Evolutionary conservation across 768 basidiomycete species (phyloP).

Genomic region (Lactarius trivialis): DNA sequence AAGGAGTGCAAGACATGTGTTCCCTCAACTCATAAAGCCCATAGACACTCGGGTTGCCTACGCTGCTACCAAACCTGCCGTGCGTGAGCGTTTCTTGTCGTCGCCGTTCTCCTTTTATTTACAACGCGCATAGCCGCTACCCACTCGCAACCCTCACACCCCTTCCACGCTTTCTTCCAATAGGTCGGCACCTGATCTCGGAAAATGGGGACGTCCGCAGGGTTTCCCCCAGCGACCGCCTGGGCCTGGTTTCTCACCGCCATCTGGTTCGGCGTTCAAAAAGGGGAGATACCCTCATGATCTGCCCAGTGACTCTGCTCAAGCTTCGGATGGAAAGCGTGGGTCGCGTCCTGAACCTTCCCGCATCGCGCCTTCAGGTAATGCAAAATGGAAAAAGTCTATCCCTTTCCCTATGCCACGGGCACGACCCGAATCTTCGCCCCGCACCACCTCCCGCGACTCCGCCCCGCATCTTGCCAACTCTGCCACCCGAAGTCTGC

Average conservation of each 20-base stretch:
- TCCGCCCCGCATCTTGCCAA: background rate
- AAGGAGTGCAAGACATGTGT: slow-evolving; percentile 7
- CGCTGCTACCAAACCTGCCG: slow-evolving; percentile 18
- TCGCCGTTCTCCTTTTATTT: background rate
- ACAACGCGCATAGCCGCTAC: slow-evolving; percentile 1
- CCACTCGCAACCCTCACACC: slow-evolving; percentile 3
- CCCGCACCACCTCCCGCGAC: slow-evolving; percentile 3
- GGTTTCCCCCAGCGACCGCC: background rate
- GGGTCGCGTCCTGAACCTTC: background rate
- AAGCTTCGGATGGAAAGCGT: background rate
- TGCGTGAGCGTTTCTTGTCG: slow-evolving; percentile 3
- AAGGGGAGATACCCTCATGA: background rate
- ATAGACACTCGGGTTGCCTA: slow-evolving; percentile 2
- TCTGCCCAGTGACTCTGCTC: background rate
- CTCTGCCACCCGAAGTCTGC: background rate
- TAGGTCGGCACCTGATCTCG: slow-evolving; percentile 1
- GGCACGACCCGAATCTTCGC: background rate
- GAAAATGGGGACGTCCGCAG: slow-evolving; percentile 19
- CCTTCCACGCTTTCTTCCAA: slow-evolving; percentile 7
- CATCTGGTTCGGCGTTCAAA: background rate
- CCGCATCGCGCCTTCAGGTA: background rate
- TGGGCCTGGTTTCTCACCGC: background rate
- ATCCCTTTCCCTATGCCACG: slow-evolving; percentile 4
- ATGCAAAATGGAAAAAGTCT: slow-evolving; percentile 11
- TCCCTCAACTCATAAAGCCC: slow-evolving; percentile 3